Evolutionary conservation across 768 basidiomycete species (phyloP).

Genomic region (Rickenella mellea): DNA sequence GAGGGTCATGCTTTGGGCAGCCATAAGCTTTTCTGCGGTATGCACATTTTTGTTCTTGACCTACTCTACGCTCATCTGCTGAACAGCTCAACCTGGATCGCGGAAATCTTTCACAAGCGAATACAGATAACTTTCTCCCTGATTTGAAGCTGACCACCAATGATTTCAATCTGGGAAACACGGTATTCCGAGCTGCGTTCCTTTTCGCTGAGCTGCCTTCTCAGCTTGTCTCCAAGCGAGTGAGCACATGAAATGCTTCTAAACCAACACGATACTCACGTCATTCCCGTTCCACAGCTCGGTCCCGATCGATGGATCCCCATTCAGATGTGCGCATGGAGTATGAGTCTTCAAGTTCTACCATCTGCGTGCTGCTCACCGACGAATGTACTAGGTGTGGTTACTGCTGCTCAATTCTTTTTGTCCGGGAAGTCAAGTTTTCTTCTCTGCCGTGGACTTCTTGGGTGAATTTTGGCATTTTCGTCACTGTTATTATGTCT

Average conservation of each 20-base stretch:
- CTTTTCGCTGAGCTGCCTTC: slow-evolving; percentile 52
- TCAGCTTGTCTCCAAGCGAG: slow-evolving; percentile 50
- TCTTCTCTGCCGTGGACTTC: slow-evolving; percentile 35
- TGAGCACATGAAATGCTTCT: slow-evolving; percentile 15
- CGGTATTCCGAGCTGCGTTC: slow-evolving; percentile 41
- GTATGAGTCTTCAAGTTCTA: slow-evolving; percentile 8
- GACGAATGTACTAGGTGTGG: slow-evolving; percentile 18
- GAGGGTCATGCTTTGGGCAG: slow-evolving; percentile 50
- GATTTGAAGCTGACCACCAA: slow-evolving; percentile 46
- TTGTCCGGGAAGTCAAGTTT: slow-evolving; percentile 43
- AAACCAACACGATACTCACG: background rate
- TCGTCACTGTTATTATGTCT: slow-evolving; percentile 14
- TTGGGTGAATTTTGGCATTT: slow-evolving; percentile 25
- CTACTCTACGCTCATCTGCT: background rate
- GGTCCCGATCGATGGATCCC: slow-evolving; percentile 62
- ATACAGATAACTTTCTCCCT: slow-evolving; percentile 46
- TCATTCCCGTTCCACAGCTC: slow-evolving; percentile 20
- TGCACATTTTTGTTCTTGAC: background rate
- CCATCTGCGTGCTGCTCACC: background rate
- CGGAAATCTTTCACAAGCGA: slow-evolving; percentile 46
- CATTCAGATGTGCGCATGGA: slow-evolving; percentile 47
- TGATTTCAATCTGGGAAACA: slow-evolving; percentile 50
- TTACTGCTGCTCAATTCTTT: slow-evolving; percentile 46
- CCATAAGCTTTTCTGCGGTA: slow-evolving; percentile 42
- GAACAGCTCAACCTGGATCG: slow-evolving; percentile 39